Base-by-base conservation (phyloP, 768 basidiomycete species). In the Gymnopilus dilepis region DNA sequence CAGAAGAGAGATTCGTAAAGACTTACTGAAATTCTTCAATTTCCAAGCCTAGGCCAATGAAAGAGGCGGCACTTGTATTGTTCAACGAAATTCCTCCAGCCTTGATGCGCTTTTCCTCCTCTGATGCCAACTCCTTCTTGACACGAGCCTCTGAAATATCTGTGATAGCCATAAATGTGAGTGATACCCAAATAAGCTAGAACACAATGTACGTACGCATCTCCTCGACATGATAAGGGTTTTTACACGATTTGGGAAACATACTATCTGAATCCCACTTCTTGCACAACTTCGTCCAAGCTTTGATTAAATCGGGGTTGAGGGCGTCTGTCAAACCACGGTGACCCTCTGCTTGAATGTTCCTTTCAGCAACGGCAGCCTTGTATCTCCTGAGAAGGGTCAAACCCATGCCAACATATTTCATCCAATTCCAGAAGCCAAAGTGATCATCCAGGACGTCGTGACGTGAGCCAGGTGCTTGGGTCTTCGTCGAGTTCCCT, bases 21-120 rank as follows among this genome's bases (percentile, higher is more conserved):
- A 55, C 58, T 47, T 31, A 67, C 67, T 67, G 67, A 1, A 54
- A 22, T 11, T 61, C 60, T 30, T 67, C 64, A 7, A 65, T 19
- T 2, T 58, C 58, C 8, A 67, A 41, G 1, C 56, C 64, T 43
- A 67, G 33, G 0, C 19, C 24, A 1, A 67, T 26, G 30, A 67
- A 65, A 4, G 38, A 30, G 2, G 61, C 51, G 5, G 64, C 30
- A 12, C 47, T 61, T 1, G 61, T 66, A 5, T 13, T 40, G 34
- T 66, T 58, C 7, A 56, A 11, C 0, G 38, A 21, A 2, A 37
- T 21, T 2, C 40, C 54, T 0, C 65, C 65, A 1, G 1, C 17
- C 12, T 31, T 28, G 4, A 66, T 6, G 3, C 30, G 21, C 12
- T 19, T 21, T 7, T 51, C 58, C 22, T 66, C 61, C 8, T 58